Evolutionary conservation across 2,329 filamentous ascomycete genomes (phyloP), one percentile per base, ranked within the genome.

Genomic region (Colletotrichum ledebouriae): DNA sequence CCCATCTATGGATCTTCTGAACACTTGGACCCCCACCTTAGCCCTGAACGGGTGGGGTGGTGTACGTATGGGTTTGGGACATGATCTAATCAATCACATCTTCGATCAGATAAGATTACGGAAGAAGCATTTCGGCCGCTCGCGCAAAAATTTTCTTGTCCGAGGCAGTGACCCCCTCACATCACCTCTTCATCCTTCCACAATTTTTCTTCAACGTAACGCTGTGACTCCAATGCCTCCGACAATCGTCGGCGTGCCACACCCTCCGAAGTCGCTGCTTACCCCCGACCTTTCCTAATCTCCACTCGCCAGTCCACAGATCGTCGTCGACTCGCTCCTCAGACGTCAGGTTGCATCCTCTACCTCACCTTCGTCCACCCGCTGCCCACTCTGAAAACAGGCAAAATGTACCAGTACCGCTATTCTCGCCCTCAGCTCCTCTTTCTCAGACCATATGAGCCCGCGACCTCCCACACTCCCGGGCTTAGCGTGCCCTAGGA

Each of bases 11-110:
- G n/a, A 56, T 25, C 57, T 15, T 39, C 33, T 12, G 4, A 25
- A 29, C 6, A 20, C 22, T 41, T 33, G n/a, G 6, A 34, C 29
- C 57, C 56, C 50, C 4, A 25, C 67, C 15, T 11, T 1, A 39
- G 15, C 46, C 33, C 47, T 42, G 60, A 44, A 29, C 39, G 17
- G 1, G 17, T 17, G 17, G 17, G 1, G 17, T 17, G 17, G 13
- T 12, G 12, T 12, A 52, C 67, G 57, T 50, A 62, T 57, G 67
- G 56, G 57, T 46, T 67, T 50, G 37, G 63, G 25, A 47, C 47
- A 67, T 52, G 67, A 69, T 67, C 67, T 69, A 67, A 69, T 69
- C 67, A 67, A 69, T 69, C 67, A 66, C 49, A 69, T 69, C 67
- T 69, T 57, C 56, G 67, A 69, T 69, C 67, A 66, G 67, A 69